phyloP scores from a whole-genome alignment of 441 rosid genomes.

The Pelargonium hybrid region DNA sequence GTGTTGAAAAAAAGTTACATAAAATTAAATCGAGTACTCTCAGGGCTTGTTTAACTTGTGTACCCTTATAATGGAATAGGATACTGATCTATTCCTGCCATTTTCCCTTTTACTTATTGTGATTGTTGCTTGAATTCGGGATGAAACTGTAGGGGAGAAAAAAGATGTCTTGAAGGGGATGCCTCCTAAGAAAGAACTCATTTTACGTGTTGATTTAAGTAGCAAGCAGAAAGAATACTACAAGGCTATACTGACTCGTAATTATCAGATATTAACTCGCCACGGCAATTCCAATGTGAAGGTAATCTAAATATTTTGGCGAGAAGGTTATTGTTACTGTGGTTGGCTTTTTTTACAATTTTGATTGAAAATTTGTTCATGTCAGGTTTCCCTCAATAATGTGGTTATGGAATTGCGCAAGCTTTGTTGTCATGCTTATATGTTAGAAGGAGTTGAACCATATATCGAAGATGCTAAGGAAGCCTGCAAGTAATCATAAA shows the following conservation, averaged over 20 bases:
- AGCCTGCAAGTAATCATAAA: constrained; percentile 50
- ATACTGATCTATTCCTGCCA: background rate
- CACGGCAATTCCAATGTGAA: constrained; percentile 89
- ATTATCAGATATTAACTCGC: constrained; percentile 81
- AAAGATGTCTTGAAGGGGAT: constrained; percentile 95
- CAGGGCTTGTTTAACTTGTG: too few species aligned
- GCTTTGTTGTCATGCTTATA: constrained; percentile 95
- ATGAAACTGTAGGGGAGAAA: constrained; percentile 64
- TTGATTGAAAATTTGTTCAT: constrained; percentile 21
- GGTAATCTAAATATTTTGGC: background rate
- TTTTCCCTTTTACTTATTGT: background rate
- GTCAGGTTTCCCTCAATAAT: constrained; percentile 80
- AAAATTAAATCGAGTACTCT: too few species aligned
- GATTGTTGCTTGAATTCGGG: constrained; percentile 13
- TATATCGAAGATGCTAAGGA: constrained; percentile 50
- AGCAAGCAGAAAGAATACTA: constrained; percentile 91
- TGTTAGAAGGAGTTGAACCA: constrained; percentile 97
- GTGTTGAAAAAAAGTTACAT: too few species aligned
- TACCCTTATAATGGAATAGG: background rate
- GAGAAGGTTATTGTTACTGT: background rate
- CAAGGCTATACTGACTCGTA: constrained; percentile 92
- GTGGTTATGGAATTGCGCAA: constrained; percentile 98
- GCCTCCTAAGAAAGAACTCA: constrained; percentile 99
- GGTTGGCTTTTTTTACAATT: background rate
- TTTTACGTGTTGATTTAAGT: constrained; percentile 85